Conservation (phyloP, 805 yeast genomes). For the Cyberlindnera amylophila region DNA sequence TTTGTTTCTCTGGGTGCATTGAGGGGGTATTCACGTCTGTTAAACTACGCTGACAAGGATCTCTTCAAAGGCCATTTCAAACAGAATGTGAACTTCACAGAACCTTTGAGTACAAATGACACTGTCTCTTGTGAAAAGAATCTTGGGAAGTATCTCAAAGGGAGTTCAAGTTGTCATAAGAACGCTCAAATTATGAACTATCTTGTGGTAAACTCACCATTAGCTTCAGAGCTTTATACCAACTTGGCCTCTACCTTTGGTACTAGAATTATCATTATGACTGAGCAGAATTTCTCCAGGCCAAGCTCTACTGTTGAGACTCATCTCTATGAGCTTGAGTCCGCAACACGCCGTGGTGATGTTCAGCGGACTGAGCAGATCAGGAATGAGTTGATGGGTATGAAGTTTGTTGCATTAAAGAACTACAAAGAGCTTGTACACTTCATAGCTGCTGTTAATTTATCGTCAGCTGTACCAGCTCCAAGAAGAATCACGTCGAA, state of each 20-base stretch:
- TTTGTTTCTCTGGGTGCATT: constrained; percentile 18
- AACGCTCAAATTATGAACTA: constrained; percentile 16
- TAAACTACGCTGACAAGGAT: constrained; percentile 9
- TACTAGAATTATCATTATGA: constrained; percentile 18
- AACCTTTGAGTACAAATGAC: constrained; percentile 12
- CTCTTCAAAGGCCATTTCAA: constrained; percentile 15
- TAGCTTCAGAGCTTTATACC: constrained; percentile 21
- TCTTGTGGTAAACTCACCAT: constrained; percentile 21
- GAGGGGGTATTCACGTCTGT: constrained; percentile 9
- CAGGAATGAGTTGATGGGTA: constrained; percentile 1
- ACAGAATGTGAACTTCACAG: constrained; percentile 12
- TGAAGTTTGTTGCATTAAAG: constrained; percentile 13
- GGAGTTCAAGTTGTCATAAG: constrained; percentile 7
- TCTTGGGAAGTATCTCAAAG: constrained; percentile 15
- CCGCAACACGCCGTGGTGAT: constrained; percentile 11
- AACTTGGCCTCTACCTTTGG: constrained; percentile 19
- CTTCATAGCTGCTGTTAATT: constrained; percentile 1
- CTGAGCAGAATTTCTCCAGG: constrained; percentile 13
- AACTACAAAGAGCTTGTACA: constrained; percentile 4
- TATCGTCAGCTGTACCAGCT: no score
- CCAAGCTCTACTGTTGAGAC: constrained; percentile 21
- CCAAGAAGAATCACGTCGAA: no score
- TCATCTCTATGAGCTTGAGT: constrained; percentile 10
- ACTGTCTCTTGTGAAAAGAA: background rate
- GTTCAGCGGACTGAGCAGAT: constrained; percentile 8